Conservation (phyloP, 345 rosid species). For the Nasturtium officinale region DNA sequence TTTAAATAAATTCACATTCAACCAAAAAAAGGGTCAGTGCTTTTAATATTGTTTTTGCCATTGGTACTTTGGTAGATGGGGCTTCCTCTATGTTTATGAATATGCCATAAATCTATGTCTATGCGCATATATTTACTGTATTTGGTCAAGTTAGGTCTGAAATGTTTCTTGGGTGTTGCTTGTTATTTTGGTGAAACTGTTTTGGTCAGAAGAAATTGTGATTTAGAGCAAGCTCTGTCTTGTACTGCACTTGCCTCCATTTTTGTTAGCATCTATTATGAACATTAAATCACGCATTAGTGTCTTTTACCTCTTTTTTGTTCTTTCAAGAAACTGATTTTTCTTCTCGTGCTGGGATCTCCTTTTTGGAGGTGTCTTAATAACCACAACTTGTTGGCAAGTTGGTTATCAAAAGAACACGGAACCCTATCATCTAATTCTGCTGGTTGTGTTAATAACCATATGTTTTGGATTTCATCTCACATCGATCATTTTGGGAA, state of each 20-base stretch:
- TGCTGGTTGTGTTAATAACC: conserved; percentile 5
- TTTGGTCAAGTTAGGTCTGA: conserved; percentile 43
- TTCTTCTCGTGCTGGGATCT: conserved; percentile 38
- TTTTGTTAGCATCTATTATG: background rate
- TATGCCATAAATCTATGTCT: conserved; percentile 1
- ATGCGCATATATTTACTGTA: background rate
- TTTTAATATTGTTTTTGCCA: conserved; percentile 3
- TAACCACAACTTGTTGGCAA: conserved; percentile 14
- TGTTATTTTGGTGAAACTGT: background rate
- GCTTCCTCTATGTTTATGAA: conserved; percentile 16
- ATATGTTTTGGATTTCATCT: background rate
- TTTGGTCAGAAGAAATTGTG: conserved; percentile 13
- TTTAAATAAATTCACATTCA: background rate
- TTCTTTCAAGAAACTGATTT: background rate
- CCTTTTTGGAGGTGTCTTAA: conserved; percentile 28
- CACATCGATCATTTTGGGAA: background rate
- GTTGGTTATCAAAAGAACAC: conserved; percentile 12
- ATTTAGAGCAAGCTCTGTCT: conserved; percentile 24
- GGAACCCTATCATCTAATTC: conserved; percentile 20
- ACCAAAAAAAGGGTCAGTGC: background rate
- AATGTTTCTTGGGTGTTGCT: conserved; percentile 14
- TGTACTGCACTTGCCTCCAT: conserved; percentile 3
- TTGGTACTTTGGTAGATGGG: background rate
- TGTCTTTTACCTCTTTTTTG: background rate
- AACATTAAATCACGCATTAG: conserved; percentile 16